phyloP scores from a whole-genome alignment of 202 grass and related monocot species.

The Zoysia matrella region DNA sequence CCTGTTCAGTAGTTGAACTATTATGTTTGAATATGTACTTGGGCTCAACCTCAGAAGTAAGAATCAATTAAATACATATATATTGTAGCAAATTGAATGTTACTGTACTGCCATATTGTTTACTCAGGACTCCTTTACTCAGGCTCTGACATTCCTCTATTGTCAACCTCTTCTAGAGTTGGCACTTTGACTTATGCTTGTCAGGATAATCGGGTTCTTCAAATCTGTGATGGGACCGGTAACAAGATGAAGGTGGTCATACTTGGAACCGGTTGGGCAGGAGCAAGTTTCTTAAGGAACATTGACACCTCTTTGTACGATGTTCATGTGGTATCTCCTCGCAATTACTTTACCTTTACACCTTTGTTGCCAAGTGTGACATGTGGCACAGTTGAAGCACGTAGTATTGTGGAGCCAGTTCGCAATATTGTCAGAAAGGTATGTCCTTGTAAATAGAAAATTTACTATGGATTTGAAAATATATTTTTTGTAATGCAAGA shows the following conservation, averaged over 20 bases:
- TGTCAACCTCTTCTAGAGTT: constrained; percentile 40
- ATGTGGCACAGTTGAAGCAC: constrained; percentile 85
- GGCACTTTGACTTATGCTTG: constrained; percentile 61
- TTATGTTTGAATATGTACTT: constrained; percentile 1
- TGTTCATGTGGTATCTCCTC: constrained; percentile 79
- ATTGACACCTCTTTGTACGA: constrained; percentile 76
- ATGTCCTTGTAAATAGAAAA: constrained; percentile 5
- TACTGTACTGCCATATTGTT: background rate
- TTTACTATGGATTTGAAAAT: background rate
- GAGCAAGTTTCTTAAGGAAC: constrained; percentile 76
- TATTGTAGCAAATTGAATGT: background rate
- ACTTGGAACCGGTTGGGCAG: constrained; percentile 79
- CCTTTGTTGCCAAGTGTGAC: constrained; percentile 78
- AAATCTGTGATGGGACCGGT: constrained; percentile 41
- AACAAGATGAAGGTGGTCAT: constrained; percentile 75
- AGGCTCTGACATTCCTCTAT: constrained; percentile 7
- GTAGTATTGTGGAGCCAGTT: constrained; percentile 77
- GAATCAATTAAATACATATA: background rate
- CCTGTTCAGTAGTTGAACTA: background rate
- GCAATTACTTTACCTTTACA: constrained; percentile 81
- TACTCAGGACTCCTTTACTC: background rate
- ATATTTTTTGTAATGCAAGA: background rate
- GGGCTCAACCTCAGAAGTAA: background rate
- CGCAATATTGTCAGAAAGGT: constrained; percentile 77
- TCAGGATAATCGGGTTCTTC: constrained; percentile 55